Base-by-base conservation (phyloP, 768 basidiomycete species). In the Kwoniella newhampshirensis region DNA sequence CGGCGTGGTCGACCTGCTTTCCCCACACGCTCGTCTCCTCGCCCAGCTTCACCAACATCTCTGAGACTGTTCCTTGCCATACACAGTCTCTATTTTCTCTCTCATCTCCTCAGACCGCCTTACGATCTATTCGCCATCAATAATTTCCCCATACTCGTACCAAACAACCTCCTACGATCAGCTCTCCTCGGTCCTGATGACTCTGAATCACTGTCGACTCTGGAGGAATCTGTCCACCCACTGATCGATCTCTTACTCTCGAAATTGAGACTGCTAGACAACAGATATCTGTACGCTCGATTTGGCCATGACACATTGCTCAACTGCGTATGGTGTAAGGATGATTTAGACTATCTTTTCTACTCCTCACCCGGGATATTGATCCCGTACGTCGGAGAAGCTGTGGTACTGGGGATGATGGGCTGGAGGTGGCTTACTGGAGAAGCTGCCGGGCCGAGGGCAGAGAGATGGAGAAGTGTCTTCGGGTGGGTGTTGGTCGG, bases 41-140 rank as follows among this genome's bases (percentile, higher is more conserved):
- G 30, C 23, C 39, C 46, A 28, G 59, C 64, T 21, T 8, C 63
- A 3, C 43, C 65, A 3, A 47, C 23, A 1, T 41, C 55, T 2
- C 32, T 60, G 40, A 66, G 67, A 48, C 20, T 60, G 13, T 21
- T 70, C 15, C 23, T 70, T 1, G 53, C 28, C 18, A 23, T 67
- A 8, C 62, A 68, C 35, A 67, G 64, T 0, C n/a, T 64, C 5
- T 70, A 61, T 43, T 46, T 54, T 9, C 11, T 73, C 30, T 58
- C 45, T 15, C 53, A 59, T 5, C 63, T 70, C 23, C 4, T 64
- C 28, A 25, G 47, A 15, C 68, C 63, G 3, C 71, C 71, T 2
- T 70, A 61, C 54, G 59, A 73, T 54, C 23, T 73, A 46, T 73
- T 73, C 59, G 51, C 49, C 23, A 51, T 40, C n/a, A 32, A 70